Conservation (phyloP, 495 filamentous ascomycete genomes). For the Penicillium steckii region DNA sequence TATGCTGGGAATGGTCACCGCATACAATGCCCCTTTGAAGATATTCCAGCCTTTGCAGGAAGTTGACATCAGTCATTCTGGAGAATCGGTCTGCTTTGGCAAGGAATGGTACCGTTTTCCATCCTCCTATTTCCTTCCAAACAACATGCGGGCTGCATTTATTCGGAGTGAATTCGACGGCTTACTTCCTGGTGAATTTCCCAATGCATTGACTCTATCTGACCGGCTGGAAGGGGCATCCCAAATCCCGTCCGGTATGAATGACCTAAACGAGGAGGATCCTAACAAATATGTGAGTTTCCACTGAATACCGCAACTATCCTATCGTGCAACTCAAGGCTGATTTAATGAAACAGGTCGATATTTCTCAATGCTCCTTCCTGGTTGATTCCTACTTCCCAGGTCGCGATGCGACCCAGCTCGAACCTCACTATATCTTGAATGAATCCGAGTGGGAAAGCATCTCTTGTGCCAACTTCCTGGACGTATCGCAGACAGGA, state of each 20-base stretch:
- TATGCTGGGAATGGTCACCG: constrained; percentile 75
- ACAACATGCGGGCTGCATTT: constrained; percentile 77
- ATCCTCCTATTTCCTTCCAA: constrained; percentile 84
- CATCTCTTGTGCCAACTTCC: constrained; percentile 70
- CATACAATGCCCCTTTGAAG: constrained; percentile 80
- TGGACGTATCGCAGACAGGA: constrained; percentile 74
- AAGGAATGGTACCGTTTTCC: constrained; percentile 99
- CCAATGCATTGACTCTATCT: constrained; percentile 59
- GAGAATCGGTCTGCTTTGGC: constrained; percentile 80
- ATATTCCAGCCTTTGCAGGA: constrained; percentile 63
- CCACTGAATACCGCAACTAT: too few species aligned
- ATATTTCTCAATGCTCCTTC: constrained; percentile 73
- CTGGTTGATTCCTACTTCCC: constrained; percentile 86
- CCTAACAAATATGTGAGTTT: constrained; percentile 74
- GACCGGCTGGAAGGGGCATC: constrained; percentile 75
- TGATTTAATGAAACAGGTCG: constrained; percentile 47
- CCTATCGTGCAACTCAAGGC: not conserved
- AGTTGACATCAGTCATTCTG: constrained; percentile 45
- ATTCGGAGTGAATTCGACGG: constrained; percentile 87
- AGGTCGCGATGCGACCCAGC: constrained; percentile 45
- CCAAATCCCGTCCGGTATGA: constrained; percentile 80
- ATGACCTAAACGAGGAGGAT: constrained; percentile 89
- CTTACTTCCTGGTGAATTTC: constrained; percentile 87
- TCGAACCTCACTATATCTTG: constrained; percentile 73
- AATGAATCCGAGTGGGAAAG: constrained; percentile 71